Conservation (phyloP, 2,329 filamentous ascomycete genomes). For the Cylindrodendrum hubeiense region DNA sequence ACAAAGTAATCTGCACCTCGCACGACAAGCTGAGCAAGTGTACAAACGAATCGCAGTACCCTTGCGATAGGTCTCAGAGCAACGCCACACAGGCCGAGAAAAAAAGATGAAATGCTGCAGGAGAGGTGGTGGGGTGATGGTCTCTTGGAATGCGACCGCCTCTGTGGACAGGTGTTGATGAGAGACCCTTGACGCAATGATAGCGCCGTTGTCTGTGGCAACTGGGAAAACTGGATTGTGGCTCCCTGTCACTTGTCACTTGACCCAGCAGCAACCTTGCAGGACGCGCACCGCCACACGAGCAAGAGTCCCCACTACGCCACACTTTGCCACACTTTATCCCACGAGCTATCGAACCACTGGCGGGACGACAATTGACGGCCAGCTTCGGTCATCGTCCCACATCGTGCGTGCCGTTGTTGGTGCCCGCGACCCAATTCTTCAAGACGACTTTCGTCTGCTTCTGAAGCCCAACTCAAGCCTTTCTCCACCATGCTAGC, state of each 20-base stretch:
- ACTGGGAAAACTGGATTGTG: constrained; percentile 41
- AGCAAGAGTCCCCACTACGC: not conserved
- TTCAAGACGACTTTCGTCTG: constrained; percentile 15
- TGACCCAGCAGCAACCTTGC: constrained; percentile 26
- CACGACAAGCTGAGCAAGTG: not conserved
- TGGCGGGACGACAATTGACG: constrained; percentile 28
- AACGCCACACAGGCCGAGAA: constrained; percentile 10
- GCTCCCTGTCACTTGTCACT: constrained; percentile 41
- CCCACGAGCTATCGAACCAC: constrained; percentile 40
- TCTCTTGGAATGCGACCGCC: constrained; percentile 31
- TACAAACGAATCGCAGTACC: not conserved
- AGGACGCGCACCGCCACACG: constrained; percentile 30
- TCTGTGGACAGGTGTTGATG: constrained; percentile 43
- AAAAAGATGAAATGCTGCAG: constrained; percentile 18
- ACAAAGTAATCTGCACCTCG: constrained; percentile 29
- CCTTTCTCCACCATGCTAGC: constrained; percentile 42
- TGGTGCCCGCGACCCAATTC: constrained; percentile 20
- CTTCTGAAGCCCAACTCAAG: constrained; percentile 13
- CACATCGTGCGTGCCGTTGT: constrained; percentile 20
- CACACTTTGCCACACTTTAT: constrained; percentile 30
- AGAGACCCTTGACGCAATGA: constrained; percentile 50
- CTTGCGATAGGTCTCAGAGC: not conserved
- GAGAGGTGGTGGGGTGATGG: constrained; percentile 38
- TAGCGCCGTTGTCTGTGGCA: constrained; percentile 56
- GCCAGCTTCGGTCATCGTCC: constrained; percentile 31